These are phyloP conservation scores for Bathelium albidoporum DNA, from an alignment of 495 filamentous ascomycete species.

Conservation along the genomic window DNA sequence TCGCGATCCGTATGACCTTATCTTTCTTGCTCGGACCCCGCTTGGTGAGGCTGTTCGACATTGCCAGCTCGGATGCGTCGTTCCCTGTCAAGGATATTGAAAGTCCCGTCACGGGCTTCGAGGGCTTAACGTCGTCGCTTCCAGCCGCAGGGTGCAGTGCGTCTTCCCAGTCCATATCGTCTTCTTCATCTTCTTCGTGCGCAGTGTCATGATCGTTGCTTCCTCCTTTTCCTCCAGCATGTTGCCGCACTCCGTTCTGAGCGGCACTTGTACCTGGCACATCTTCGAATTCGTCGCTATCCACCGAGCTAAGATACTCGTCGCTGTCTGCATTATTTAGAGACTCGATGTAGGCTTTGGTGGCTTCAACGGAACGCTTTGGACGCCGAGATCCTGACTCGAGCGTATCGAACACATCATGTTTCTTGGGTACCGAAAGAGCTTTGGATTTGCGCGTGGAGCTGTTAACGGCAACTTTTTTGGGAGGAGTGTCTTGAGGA, in stretches of 20 bases:
- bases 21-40: constrained; percentile 82
- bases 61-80: constrained; percentile 55
- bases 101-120: background rate
- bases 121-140: constrained; percentile 12
- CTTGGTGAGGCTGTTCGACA: constrained; percentile 50
- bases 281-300: constrained; percentile 53
- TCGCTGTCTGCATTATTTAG: constrained; percentile 48
- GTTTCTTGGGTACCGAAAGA: constrained; percentile 31
- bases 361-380: background rate
- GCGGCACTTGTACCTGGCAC: constrained; percentile 20
- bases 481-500: constrained; percentile 14
- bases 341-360: constrained; percentile 27
- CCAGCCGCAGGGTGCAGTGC: constrained; percentile 45
- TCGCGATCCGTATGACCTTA: constrained; percentile 60
- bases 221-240: constrained; percentile 17
- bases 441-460: constrained; percentile 11
- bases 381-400: constrained; percentile 35
- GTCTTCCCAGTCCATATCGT: constrained; percentile 82
- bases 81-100: constrained; percentile 48
- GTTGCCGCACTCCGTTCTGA: constrained; percentile 8
- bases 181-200: constrained; percentile 50
- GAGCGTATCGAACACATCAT: constrained; percentile 50
- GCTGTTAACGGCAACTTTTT: constrained; percentile 11
- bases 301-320: constrained; percentile 48
- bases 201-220: constrained; percentile 17